Evolutionary conservation across 495 filamentous ascomycete genomes (phyloP).

Genomic region (Friedmanniomyces simplex): DNA sequence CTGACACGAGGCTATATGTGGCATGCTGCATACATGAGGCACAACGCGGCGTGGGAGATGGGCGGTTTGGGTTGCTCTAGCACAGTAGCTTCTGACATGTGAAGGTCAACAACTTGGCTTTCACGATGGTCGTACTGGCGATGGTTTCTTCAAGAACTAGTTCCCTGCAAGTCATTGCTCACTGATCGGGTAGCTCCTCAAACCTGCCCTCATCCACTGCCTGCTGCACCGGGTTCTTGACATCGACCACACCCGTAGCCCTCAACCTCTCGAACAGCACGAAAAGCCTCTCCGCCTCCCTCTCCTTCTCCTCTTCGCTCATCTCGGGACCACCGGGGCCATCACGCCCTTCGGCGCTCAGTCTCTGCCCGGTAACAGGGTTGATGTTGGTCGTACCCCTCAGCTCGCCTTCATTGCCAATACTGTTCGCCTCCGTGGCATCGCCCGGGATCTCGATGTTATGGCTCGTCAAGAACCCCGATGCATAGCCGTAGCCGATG

Average conservation of each 20-base stretch:
- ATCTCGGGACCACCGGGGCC: conserved; percentile 52
- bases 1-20: no score
- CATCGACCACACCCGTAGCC: conserved; percentile 72
- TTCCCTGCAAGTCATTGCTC: no score
- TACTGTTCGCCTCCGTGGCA: no score
- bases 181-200: conserved; percentile 43
- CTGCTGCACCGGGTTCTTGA: no score
- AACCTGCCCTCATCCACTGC: conserved; percentile 70
- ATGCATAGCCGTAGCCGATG: conserved; percentile 74
- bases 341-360: conserved; percentile 48
- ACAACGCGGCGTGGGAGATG: no score
- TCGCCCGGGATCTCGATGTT: conserved; percentile 71
- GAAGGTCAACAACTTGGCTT: no score
- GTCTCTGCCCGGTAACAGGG: conserved; percentile 79
- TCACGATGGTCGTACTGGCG: not conserved
- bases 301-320: conserved; percentile 84
- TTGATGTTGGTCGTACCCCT: conserved; percentile 45
- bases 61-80: no score
- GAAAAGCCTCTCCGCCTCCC: conserved; percentile 86
- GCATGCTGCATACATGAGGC: no score
- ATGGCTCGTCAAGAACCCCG: conserved; percentile 75
- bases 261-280: conserved; percentile 87
- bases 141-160: not conserved
- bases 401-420: conserved; percentile 28
- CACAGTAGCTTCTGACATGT: no score